Evolutionary conservation across 164 flowering plant species (phyloP).

Genomic region (Saururus chinensis): DNA sequence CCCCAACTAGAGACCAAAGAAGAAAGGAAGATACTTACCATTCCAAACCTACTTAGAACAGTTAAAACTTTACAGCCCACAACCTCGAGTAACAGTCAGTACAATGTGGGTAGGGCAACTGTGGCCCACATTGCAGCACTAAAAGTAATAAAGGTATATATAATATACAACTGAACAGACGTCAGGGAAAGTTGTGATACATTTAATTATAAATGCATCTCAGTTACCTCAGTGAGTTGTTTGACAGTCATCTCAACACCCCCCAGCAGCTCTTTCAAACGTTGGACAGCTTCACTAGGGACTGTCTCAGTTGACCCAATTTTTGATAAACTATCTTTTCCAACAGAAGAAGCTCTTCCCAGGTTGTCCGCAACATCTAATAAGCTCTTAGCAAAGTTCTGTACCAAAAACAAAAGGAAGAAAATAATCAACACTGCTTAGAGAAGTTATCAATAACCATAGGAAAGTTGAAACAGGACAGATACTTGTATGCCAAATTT

Average conservation of each 20-base stretch:
- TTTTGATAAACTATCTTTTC: slow-evolving; percentile 68
- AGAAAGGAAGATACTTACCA: neutral
- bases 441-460: neutral
- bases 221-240: slow-evolving; percentile 67
- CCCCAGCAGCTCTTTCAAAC: slow-evolving; percentile 71
- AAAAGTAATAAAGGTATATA: too few relatives aligned
- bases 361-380: slow-evolving; percentile 93
- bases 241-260: slow-evolving; percentile 98
- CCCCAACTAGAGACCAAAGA: neutral
- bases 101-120: neutral
- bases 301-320: slow-evolving; percentile 47
- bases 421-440: neutral
- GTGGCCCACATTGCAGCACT: neutral
- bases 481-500: slow-evolving; percentile 87
- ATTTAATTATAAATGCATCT: neutral
- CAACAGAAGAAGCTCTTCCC: slow-evolving; percentile 83
- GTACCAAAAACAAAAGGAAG: slow-evolving; percentile 12
- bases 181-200: neutral
- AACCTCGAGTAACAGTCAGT: neutral
- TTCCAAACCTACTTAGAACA: neutral
- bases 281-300: slow-evolving; percentile 55
- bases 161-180: neutral
- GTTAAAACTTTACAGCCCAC: neutral
- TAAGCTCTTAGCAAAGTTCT: slow-evolving; percentile 80
- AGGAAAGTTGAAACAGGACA: neutral